phyloP scores from a whole-genome alignment of 108 stramenopile genomes.

The Skeletonema marinoi region DNA sequence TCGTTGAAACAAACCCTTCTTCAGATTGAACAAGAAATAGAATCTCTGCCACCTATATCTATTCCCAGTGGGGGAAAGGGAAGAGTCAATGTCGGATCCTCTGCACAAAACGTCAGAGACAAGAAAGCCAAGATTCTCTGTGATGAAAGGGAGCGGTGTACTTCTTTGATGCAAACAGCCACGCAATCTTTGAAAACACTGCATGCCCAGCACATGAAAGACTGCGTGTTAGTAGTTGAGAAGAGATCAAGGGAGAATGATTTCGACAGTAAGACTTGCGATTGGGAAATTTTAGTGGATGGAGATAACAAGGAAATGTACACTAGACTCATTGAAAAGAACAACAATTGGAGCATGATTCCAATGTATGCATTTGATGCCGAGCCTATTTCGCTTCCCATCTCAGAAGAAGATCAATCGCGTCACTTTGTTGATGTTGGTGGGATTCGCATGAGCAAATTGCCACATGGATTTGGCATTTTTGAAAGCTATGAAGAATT shows the following conservation, averaged over 20 bases:
- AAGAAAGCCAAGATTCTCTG: neutral
- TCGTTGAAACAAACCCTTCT: slow-evolving; percentile 3
- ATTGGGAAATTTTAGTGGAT: neutral
- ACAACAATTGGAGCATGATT: slow-evolving; percentile 11
- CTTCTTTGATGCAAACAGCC: neutral
- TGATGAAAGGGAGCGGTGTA: neutral
- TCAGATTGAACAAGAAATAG: slow-evolving; percentile 14
- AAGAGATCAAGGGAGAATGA: neutral
- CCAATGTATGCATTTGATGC: slow-evolving; percentile 24
- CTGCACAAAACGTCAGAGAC: neutral
- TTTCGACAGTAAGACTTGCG: neutral
- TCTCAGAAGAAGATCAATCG: slow-evolving; percentile 1
- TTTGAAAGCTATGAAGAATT: slow-evolving; percentile 3
- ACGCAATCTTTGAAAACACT: slow-evolving; percentile 4
- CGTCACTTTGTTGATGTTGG: slow-evolving; percentile 25
- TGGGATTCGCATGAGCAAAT: slow-evolving; percentile 1
- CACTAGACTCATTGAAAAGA: slow-evolving; percentile 23
- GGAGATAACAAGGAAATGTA: slow-evolving; percentile 19
- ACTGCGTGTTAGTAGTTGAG: slow-evolving; percentile 10
- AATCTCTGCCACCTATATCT: neutral
- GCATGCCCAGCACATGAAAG: slow-evolving; percentile 10
- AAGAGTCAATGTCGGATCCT: slow-evolving; percentile 1
- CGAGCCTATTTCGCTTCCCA: neutral
- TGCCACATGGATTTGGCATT: slow-evolving; percentile 40
- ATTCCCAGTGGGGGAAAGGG: slow-evolving; percentile 2